Evolutionary conservation across 805 yeast species (phyloP).

Genomic region (Ogataea ganodermae): DNA sequence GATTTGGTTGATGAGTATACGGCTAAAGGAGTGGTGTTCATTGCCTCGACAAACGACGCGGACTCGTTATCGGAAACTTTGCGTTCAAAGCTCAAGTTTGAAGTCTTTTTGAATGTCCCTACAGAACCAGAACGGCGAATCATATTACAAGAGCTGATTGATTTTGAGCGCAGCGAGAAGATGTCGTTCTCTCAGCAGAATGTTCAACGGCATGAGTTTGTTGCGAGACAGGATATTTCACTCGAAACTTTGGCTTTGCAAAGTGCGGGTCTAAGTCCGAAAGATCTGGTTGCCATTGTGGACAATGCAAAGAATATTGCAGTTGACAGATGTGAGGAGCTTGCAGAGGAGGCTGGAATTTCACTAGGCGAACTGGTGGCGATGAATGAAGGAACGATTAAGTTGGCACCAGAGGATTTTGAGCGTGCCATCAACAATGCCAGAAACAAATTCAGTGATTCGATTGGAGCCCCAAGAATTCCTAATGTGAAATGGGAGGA

Average conservation of each 20-base stretch:
- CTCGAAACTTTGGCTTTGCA: conserved; percentile 66
- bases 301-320: conserved; percentile 63
- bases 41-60: conserved; percentile 68
- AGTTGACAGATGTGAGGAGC: conserved; percentile 45
- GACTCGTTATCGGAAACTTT: conserved; percentile 68
- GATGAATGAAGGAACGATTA: conserved; percentile 58
- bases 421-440: conserved; percentile 76
- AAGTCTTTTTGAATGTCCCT: conserved; percentile 75
- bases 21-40: conserved; percentile 48
- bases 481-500: conserved; percentile 97
- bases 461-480: conserved; percentile 95
- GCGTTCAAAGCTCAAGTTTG: conserved; percentile 73
- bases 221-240: conserved; percentile 52
- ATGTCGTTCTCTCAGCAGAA: background rate
- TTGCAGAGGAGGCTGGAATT: conserved; percentile 29
- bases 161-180: conserved; percentile 1
- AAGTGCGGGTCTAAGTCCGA: conserved; percentile 90
- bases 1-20: conserved; percentile 59
- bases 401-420: conserved; percentile 60
- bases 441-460: conserved; percentile 83
- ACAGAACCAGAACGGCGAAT: conserved; percentile 68
- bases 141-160: conserved; percentile 57
- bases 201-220: conserved; percentile 23
- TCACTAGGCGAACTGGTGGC: conserved; percentile 39
- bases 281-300: conserved; percentile 74